A percentile compares a stretch with the other conserved stretches of the same genome.
These are phyloP conservation scores for Daedaleopsis nitida DNA, from an alignment of 768 basidiomycete species.

Conservation along the genomic window DNA sequence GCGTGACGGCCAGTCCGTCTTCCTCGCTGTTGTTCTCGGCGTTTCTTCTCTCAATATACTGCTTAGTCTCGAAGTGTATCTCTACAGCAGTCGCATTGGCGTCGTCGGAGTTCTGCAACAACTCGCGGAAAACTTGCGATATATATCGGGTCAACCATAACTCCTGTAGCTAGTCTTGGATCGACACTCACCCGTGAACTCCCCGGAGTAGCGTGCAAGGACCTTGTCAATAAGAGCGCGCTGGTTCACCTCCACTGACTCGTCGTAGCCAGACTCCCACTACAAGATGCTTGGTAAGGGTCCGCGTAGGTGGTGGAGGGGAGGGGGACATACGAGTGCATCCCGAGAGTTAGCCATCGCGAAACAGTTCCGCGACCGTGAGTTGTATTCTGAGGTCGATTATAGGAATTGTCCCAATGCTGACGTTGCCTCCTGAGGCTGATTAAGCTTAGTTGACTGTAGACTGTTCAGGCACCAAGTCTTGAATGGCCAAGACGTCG, in stretches of 20 bases:
- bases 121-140: slow-evolving; percentile 66
- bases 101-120: slow-evolving; percentile 96
- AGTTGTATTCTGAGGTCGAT: neutral
- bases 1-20: slow-evolving; percentile 5
- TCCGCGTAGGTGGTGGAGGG: neutral
- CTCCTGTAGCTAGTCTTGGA: neutral
- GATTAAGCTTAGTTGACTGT: too few species aligned
- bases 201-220: slow-evolving; percentile 91
- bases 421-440: neutral
- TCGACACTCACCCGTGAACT: slow-evolving; percentile 69
- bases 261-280: slow-evolving; percentile 69
- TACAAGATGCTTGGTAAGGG: slow-evolving; percentile 16
- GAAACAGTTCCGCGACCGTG: neutral
- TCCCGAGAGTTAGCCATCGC: slow-evolving; percentile 24
- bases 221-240: slow-evolving; percentile 97
- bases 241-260: slow-evolving; percentile 90
- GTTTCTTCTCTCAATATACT: slow-evolving; percentile 40
- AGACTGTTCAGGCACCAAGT: too few species aligned
- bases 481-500: too few species aligned
- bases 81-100: slow-evolving; percentile 76
- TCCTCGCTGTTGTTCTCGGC: slow-evolving; percentile 14
- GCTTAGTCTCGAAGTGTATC: slow-evolving; percentile 75
- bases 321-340: slow-evolving; percentile 17
- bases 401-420: too few species aligned
- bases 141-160: neutral